phyloP scores from a whole-genome alignment of 352 stramenopile genomes.

The Blastocystis sp. region DNA sequence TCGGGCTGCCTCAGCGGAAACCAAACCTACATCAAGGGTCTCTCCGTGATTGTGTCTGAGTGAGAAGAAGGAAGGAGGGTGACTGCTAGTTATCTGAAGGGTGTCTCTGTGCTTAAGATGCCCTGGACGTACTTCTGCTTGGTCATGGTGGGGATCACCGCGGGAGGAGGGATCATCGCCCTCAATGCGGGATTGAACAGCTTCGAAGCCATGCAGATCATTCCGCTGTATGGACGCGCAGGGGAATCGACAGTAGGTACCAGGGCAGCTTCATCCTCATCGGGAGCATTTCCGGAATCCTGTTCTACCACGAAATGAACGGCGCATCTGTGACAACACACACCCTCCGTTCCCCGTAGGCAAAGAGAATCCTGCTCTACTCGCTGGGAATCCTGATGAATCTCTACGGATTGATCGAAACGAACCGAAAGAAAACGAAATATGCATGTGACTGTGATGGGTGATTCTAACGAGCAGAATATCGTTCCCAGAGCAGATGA shows the following conservation, averaged over 20 bases:
- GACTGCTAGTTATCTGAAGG: slow-evolving; percentile 24
- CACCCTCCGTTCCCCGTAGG: not conserved
- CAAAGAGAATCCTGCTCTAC: slow-evolving; percentile 23
- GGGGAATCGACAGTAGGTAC: slow-evolving; percentile 24
- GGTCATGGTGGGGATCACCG: slow-evolving; percentile 57
- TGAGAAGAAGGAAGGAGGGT: not conserved
- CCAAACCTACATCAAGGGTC: slow-evolving; percentile 59
- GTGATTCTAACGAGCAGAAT: slow-evolving; percentile 32
- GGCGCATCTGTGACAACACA: not conserved
- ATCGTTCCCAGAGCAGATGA: slow-evolving; percentile 4
- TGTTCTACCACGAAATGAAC: slow-evolving; percentile 63
- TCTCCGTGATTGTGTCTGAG: slow-evolving; percentile 38
- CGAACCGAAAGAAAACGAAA: slow-evolving; percentile 55
- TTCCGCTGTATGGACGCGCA: not conserved
- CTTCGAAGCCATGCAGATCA: slow-evolving; percentile 59
- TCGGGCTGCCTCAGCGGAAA: slow-evolving; percentile 56
- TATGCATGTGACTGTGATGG: slow-evolving; percentile 61
- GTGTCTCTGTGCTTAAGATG: not conserved
- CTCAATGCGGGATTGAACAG: slow-evolving; percentile 24
- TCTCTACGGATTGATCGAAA: slow-evolving; percentile 38
- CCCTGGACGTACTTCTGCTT: slow-evolving; percentile 57
- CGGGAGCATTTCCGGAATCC: slow-evolving; percentile 49
- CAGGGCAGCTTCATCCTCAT: slow-evolving; percentile 61
- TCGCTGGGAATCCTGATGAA: slow-evolving; percentile 31
- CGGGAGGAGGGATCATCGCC: slow-evolving; percentile 34